Evolutionary conservation across 169 alveolate species (phyloP), one percentile per base, ranked within the genome.

Genomic region (Amoebophrya sp.): DNA sequence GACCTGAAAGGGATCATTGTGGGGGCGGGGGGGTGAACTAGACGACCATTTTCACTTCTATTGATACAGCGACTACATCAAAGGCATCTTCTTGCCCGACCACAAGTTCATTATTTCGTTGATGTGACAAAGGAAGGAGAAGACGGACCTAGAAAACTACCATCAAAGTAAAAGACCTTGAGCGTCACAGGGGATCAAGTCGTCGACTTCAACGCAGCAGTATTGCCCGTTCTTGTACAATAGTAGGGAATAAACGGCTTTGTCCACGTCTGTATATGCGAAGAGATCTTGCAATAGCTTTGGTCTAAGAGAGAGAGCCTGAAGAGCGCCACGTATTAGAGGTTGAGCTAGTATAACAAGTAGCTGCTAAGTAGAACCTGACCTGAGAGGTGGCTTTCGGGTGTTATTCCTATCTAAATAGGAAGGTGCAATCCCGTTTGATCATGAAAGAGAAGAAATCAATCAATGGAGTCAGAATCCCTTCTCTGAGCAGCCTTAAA

Each of bases 151-250:
- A 53, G 10, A 53, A 10, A 23, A 23, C 76, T 53, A 10, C 76
- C 10, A 14, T 10, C 76, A 53, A 53, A 53, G n/a, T 23, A 14
- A 53, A 53, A 53, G 2, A 65, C 83, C 83, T 65, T 1, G 10
- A 1, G 36, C 83, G 33, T 65, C 83, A 6, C 2, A 1, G 10
- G 83, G 83, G 33, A 65, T 6, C 83, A 6, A 18, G 83, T 65
- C 83, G 83, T 65, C 83, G 39, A 65, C 83, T 65, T 65, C 83
- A 26, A 29, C n/a, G 83, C 33, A 26, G 83, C 83, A 65, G 26
- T 12, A 65, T 36, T 65, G 83, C 36, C 83, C 83, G 83, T 65
- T 65, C n/a, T 65, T 65, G 83, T 65, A 65, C 38, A 65, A 65
- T 36, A 18, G 18, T 10, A 65, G 26, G 39, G n/a, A 29, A 36